These are phyloP conservation scores for Salix exigua DNA, from an alignment of 345 rosid genomes.

Conservation along the genomic window DNA sequence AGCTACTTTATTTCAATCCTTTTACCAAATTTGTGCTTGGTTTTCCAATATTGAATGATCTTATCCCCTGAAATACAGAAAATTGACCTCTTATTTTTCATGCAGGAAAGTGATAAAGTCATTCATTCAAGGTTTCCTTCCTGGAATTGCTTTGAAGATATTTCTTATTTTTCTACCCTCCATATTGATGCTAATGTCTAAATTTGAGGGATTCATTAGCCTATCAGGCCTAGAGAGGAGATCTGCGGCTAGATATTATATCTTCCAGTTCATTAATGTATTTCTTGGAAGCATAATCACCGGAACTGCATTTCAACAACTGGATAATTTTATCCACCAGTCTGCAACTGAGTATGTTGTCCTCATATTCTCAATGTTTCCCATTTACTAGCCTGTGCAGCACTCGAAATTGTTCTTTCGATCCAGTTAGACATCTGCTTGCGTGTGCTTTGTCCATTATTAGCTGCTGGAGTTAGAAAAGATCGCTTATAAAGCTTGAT, in stretches of 20 bases:
- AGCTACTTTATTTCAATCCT: too few species aligned
- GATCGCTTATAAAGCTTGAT: not conserved
- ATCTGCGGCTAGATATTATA: conserved; percentile 69
- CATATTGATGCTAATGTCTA: conserved; percentile 87
- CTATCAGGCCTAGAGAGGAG: conserved; percentile 73
- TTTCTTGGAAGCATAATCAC: conserved; percentile 90
- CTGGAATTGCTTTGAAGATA: conserved; percentile 89
- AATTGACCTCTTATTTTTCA: not conserved
- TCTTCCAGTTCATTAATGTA: conserved; percentile 87
- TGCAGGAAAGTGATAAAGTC: conserved; percentile 75
- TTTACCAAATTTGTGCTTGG: not conserved
- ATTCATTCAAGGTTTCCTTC: conserved; percentile 90
- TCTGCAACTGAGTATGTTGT: conserved; percentile 80
- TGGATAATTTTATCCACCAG: conserved; percentile 71
- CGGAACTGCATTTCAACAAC: conserved; percentile 93
- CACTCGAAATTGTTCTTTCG: not conserved
- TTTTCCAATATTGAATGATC: not conserved
- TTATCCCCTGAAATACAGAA: not conserved
- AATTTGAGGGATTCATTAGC: conserved; percentile 88
- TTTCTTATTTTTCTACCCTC: conserved; percentile 81
- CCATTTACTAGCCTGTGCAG: not conserved
- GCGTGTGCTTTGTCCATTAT: not conserved
- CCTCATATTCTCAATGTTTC: not conserved
- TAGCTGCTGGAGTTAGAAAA: not conserved
- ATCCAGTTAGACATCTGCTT: not conserved